These are phyloP conservation scores for Gastrolobium bilobum DNA, from an alignment of 306 rosid genomes.

Conservation along the genomic window DNA sequence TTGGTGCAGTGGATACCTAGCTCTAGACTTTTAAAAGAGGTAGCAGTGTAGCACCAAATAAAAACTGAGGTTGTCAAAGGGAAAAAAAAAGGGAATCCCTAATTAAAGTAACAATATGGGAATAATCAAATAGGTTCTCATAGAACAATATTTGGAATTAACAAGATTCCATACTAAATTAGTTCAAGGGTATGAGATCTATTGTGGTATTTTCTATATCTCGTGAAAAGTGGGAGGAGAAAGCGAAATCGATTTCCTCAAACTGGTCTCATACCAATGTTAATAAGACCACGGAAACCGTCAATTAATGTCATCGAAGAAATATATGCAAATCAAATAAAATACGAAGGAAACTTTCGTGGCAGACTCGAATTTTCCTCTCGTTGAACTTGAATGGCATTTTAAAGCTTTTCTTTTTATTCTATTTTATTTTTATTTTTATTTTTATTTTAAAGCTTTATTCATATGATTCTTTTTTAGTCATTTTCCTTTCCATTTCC, in stretches of 20 bases:
- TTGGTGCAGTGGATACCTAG: background rate
- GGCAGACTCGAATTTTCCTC: background rate
- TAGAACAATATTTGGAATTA: slow-evolving; percentile 15
- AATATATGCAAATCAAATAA: background rate
- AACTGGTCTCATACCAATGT: slow-evolving; percentile 13
- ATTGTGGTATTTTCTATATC: background rate
- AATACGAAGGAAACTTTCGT: background rate
- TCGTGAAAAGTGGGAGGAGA: slow-evolving; percentile 13
- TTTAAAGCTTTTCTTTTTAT: background rate
- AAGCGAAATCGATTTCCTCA: slow-evolving; percentile 42
- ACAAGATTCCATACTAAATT: slow-evolving; percentile 38
- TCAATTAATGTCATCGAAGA: background rate
- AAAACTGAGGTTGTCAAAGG: background rate
- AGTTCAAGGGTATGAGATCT: slow-evolving; percentile 33
- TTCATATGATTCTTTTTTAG: background rate
- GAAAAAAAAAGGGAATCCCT: background rate
- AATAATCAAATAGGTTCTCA: background rate
- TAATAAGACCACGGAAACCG: background rate
- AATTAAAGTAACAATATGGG: background rate
- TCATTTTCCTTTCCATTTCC: background rate
- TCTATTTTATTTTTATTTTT: background rate
- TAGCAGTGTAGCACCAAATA: background rate
- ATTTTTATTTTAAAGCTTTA: background rate
- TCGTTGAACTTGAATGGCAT: background rate
- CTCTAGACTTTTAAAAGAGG: slow-evolving; percentile 7